Conservation (phyloP, 2,329 filamentous ascomycete genomes). For the Penicillium sp. region DNA sequence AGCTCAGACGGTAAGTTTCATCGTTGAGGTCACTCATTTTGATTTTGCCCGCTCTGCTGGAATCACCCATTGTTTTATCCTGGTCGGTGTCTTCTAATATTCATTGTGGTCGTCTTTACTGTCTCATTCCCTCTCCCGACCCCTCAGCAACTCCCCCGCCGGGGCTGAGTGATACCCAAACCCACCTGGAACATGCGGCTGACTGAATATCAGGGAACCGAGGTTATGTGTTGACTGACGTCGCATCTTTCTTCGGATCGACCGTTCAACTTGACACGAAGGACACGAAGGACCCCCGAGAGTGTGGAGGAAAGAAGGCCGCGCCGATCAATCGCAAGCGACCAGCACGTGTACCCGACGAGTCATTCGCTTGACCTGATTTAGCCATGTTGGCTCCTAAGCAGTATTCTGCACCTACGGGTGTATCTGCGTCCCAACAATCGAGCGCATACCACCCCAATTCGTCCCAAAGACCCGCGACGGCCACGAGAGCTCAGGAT, state of each 20-base stretch:
- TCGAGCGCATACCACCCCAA: slow-evolving; percentile 35
- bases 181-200: slow-evolving; percentile 6
- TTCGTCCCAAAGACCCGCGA: slow-evolving; percentile 30
- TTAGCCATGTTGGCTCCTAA: slow-evolving; percentile 46
- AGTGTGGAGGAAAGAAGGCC: slow-evolving; percentile 13
- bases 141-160: slow-evolving; percentile 4
- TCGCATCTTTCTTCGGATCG: slow-evolving; percentile 8
- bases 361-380: slow-evolving; percentile 4
- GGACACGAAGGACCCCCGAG: slow-evolving; percentile 10
- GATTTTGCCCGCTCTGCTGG: slow-evolving; percentile 12
- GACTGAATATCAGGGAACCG: slow-evolving; percentile 8
- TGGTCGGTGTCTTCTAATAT: slow-evolving; percentile 1
- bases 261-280: slow-evolving; percentile 9
- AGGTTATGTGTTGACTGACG: slow-evolving; percentile 22
- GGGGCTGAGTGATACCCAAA: slow-evolving; percentile 4
- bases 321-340: slow-evolving; percentile 5
- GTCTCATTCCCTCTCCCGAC: background rate
- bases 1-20: slow-evolving; percentile 18
- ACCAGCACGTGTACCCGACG: background rate
- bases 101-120: background rate
- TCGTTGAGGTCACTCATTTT: slow-evolving; percentile 13
- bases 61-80: slow-evolving; percentile 4
- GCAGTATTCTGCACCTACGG: slow-evolving; percentile 37
- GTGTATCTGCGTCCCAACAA: slow-evolving; percentile 36
- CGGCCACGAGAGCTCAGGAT: slow-evolving; percentile 33